Base-by-base conservation (phyloP, 352 stramenopile species). In the Pythium plurisporium region DNA sequence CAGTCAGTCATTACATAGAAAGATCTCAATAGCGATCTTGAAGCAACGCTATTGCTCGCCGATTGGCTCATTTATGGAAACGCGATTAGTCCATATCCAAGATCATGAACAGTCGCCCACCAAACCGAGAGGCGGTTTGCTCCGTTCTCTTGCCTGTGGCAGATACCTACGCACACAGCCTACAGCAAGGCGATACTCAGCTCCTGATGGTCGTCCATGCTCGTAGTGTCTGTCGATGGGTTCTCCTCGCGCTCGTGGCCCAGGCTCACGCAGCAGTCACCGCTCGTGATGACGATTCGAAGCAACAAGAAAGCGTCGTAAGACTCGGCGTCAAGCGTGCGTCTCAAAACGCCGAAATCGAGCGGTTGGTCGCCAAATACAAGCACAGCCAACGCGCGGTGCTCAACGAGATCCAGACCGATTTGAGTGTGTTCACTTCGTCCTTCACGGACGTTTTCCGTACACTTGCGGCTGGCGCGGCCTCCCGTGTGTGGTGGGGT, bases 301-400 rank as follows among this genome's bases (percentile, higher is more conserved):
- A 46, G 5, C 42, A 60, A 25, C n/a, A 34, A 2, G 31, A 60
- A 12, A 34, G 64, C 47, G 47, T 61, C 34, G 64, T 84, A 20
- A 70, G 79, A 9, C 78, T 91, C 34, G 72, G 70, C 27, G 55
- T 87, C 55, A 71, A 62, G 25, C 59, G 44, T 1, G 17, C 48
- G 4, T 15, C 31, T 12, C 46, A 22, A n/a, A 59, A 57, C 19
- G 11, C 31, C 2, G 59, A 67, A 27, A 38, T 62, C 10, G 48
- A 60, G 33, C 51, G 36, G 11, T 40, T 65, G 23, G 4, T 73
- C 11, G 52, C 67, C 8, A 55, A 56, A 19, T 65, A 50, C 47
- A 1, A 41, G 22, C 23, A n/a, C 5, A 2, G 7, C n/a, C n/a
- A 37, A 40, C 27, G n/a, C n/a, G n/a, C n/a, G n/a, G n/a, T n/a